Evolutionary conservation across 139 green algal genomes (phyloP).

Genomic region (Chlorella vulgaris): DNA sequence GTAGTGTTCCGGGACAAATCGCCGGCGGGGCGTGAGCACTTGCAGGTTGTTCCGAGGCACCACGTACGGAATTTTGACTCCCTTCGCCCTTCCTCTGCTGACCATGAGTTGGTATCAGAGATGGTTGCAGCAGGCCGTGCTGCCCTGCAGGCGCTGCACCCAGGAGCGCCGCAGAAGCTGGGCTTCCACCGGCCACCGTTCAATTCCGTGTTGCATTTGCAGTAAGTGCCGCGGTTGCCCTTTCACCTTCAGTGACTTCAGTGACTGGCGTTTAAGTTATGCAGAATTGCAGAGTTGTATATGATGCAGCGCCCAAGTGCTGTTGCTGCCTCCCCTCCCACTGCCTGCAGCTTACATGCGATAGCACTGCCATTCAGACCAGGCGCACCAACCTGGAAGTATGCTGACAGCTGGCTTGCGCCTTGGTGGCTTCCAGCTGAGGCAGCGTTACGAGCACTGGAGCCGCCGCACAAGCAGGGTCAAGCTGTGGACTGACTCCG

Average conservation of each 20-base stretch:
- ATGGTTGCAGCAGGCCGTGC: background rate
- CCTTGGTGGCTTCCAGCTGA: slow-evolving; percentile 7
- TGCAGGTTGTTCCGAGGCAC: slow-evolving; percentile 35
- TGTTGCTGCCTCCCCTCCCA: no score
- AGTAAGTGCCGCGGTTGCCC: slow-evolving; percentile 32
- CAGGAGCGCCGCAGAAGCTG: slow-evolving; percentile 33
- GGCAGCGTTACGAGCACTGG: background rate
- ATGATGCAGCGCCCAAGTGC: no score
- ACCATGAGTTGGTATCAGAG: slow-evolving; percentile 25
- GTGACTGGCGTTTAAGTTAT: no score
- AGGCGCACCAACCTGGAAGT: background rate
- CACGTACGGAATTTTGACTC: slow-evolving; percentile 39
- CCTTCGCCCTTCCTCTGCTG: background rate
- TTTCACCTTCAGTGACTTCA: no score
- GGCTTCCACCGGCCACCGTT: slow-evolving; percentile 60
- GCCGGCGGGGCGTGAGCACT: slow-evolving; percentile 31
- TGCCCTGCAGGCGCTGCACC: slow-evolving; percentile 22
- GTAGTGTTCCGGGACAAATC: slow-evolving; percentile 40
- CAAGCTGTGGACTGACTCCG: background rate
- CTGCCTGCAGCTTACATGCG: slow-evolving; percentile 50
- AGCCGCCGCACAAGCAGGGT: background rate
- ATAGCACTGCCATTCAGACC: slow-evolving; percentile 52
- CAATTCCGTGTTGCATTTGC: slow-evolving; percentile 58
- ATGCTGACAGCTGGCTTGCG: background rate
- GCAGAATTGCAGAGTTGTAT: no score